A percentile compares a stretch with the other conserved stretches of the same genome.
These are phyloP conservation scores for Amanita polypyramis DNA, from an alignment of 768 basidiomycete species.

Conservation along the genomic window DNA sequence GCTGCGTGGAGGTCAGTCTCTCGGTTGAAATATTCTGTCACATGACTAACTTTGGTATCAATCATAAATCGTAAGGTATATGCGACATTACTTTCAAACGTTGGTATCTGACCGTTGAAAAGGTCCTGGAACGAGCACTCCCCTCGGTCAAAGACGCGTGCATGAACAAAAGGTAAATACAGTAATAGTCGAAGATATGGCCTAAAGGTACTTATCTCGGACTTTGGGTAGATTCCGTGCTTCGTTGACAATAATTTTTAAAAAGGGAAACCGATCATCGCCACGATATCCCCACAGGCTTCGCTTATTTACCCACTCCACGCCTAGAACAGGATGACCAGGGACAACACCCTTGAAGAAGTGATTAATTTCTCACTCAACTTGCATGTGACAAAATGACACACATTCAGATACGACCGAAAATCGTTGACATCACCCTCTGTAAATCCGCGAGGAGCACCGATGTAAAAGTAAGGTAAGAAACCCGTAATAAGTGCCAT, in stretches of 20 bases:
- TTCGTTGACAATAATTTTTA: slow-evolving; percentile 72
- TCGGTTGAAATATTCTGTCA: background rate
- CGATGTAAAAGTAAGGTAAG: slow-evolving; percentile 87
- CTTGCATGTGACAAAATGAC: slow-evolving; percentile 14
- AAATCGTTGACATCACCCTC: slow-evolving; percentile 59
- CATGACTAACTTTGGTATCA: slow-evolving; percentile 64
- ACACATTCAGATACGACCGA: slow-evolving; percentile 62
- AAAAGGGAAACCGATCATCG: slow-evolving; percentile 67
- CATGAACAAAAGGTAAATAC: slow-evolving; percentile 14
- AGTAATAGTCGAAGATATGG: slow-evolving; percentile 7
- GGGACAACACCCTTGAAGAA: slow-evolving; percentile 4
- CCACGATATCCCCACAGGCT: slow-evolving; percentile 87
- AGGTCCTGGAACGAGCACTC: slow-evolving; percentile 58
- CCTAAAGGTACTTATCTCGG: slow-evolving; percentile 61
- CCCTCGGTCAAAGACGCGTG: slow-evolving; percentile 64
- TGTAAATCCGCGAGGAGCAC: slow-evolving; percentile 76
- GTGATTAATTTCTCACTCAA: background rate
- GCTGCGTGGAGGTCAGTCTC: slow-evolving; percentile 29
- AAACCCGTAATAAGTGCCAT: slow-evolving; percentile 76
- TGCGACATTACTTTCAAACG: slow-evolving; percentile 91
- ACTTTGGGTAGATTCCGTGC: slow-evolving; percentile 77
- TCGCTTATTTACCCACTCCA: slow-evolving; percentile 54
- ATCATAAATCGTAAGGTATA: slow-evolving; percentile 97
- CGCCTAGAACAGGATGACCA: slow-evolving; percentile 27
- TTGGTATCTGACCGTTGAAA: slow-evolving; percentile 44